Percentiles rank a stretch among this genome's conserved stretches.
These are phyloP conservation scores for Russula sp. DNA, from an alignment of 768 basidiomycete species.

Conservation along the genomic window DNA sequence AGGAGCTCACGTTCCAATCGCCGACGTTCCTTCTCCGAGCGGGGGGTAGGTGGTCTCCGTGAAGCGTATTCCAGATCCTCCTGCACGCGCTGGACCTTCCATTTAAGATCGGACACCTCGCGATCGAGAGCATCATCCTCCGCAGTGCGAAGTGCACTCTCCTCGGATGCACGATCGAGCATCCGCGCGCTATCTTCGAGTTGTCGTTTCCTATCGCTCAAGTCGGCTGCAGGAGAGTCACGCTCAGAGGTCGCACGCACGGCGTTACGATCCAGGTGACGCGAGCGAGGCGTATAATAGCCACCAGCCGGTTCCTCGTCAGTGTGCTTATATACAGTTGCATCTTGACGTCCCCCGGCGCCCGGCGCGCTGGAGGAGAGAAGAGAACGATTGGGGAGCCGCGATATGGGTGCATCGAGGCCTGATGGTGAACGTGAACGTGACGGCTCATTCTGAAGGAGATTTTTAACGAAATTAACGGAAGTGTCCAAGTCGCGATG, in stretches of 20 bases:
- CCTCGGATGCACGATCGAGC: constrained; percentile 69
- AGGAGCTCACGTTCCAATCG: constrained; percentile 84
- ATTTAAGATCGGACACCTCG: constrained; percentile 81
- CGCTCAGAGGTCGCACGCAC: constrained; percentile 71
- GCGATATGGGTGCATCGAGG: constrained; percentile 48
- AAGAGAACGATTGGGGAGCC: constrained; percentile 66
- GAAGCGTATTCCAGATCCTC: constrained; percentile 88
- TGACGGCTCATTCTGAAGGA: constrained; percentile 74
- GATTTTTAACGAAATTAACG: constrained; percentile 80
- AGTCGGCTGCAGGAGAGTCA: constrained; percentile 51
- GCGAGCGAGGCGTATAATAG: constrained; percentile 71
- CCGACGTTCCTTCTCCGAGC: constrained; percentile 80
- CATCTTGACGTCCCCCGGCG: constrained; percentile 68
- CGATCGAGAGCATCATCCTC: constrained; percentile 90
- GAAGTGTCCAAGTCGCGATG: constrained; percentile 82
- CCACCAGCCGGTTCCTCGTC: constrained; percentile 48
- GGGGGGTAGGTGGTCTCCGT: constrained; percentile 59
- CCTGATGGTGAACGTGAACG: constrained; percentile 59
- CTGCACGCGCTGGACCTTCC: constrained; percentile 77
- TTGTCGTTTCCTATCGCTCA: constrained; percentile 81
- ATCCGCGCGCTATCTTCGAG: constrained; percentile 71
- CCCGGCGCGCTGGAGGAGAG: constrained; percentile 43
- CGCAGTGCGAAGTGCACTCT: constrained; percentile 48
- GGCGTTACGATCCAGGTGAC: constrained; percentile 80
- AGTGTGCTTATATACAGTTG: constrained; percentile 85